These are phyloP conservation scores for Incumbomyces delicatus DNA, from an alignment of 2,329 filamentous ascomycete genomes.

Conservation along the genomic window DNA sequence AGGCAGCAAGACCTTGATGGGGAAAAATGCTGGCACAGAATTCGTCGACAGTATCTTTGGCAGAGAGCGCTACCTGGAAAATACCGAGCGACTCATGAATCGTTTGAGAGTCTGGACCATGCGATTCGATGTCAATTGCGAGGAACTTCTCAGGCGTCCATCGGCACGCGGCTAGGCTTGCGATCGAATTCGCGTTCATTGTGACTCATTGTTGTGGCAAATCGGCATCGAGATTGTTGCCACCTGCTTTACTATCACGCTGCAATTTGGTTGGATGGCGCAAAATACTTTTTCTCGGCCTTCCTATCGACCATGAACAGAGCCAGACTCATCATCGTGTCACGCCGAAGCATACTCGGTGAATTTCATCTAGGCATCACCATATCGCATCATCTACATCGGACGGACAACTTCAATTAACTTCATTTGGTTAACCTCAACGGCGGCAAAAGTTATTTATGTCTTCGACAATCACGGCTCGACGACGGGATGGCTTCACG, in stretches of 20 bases:
- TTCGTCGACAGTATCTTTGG: conserved; percentile 96
- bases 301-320: neutral
- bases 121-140: conserved; percentile 92
- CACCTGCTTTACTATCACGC: neutral
- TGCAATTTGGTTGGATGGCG: neutral
- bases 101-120: conserved; percentile 80
- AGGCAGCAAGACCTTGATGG: conserved; percentile 58
- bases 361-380: neutral
- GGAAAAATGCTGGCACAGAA: conserved; percentile 84
- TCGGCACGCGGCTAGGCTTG: conserved; percentile 18
- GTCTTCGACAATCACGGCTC: neutral
- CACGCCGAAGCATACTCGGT: neutral
- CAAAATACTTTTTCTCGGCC: neutral
- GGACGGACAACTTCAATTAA: too few relatives aligned
- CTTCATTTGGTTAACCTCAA: neutral
- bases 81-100: conserved; percentile 88
- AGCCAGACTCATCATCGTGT: conserved; percentile 1
- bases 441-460: conserved; percentile 7
- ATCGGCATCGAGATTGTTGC: neutral
- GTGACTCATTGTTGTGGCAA: conserved; percentile 6
- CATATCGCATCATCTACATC: neutral
- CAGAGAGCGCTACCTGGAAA: conserved; percentile 76
- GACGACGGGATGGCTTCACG: conserved; percentile 2
- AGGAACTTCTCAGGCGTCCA: conserved; percentile 63
- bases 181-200: conserved; percentile 21